Evolutionary conservation across 306 rosid genomes (phyloP), one percentile per base, ranked within the genome.

Genomic region (Vachellia collinsii): DNA sequence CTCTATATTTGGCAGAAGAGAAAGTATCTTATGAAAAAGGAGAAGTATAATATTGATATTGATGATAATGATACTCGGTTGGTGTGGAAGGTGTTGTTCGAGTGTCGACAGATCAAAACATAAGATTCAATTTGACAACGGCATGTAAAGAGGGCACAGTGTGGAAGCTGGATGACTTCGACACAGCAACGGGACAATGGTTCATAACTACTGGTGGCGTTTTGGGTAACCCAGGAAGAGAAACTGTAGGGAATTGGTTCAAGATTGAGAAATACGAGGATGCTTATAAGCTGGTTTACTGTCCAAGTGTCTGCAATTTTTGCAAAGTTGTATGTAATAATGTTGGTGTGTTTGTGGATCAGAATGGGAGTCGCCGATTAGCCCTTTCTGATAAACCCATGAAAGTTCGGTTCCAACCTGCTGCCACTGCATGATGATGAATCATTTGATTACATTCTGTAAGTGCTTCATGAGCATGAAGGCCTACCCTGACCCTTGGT

Each of bases 251-350:
- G 61, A 91, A 87, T 14, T 91, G 92, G 93, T 88, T 91, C 76
- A 91, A 89, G 91, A 89, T 94, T 44, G 94, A 90, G 87, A 88
- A 87, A 70, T 78, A 71, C 11, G 88, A 79, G 3, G 74, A 63
- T 4, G 90, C 79, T 13, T 93, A 90, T 79, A 91, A 89, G 80
- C 56, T 93, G 7, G 77, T 83, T 16, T 91, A 77, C 39, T 91
- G 94, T 22, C 98, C 97, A 36, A 82, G 73, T 0, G 93, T 93
- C 11, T 91, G 94, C 14, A 19, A 68, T 3, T 79, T 51, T 72
- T 90, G 93, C 84, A 90, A 75, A 75, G 87, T 83, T 12, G 0
- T 79, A 7, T 89, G 98, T 19, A 79, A 41, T 59, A 86, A 91
- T 83, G 77, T 93, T 80, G 86, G 82, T 7, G 76, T 86, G 6